These are phyloP conservation scores for Rubroboletus pulcherrimus DNA, from an alignment of 768 basidiomycete genomes.

Conservation along the genomic window DNA sequence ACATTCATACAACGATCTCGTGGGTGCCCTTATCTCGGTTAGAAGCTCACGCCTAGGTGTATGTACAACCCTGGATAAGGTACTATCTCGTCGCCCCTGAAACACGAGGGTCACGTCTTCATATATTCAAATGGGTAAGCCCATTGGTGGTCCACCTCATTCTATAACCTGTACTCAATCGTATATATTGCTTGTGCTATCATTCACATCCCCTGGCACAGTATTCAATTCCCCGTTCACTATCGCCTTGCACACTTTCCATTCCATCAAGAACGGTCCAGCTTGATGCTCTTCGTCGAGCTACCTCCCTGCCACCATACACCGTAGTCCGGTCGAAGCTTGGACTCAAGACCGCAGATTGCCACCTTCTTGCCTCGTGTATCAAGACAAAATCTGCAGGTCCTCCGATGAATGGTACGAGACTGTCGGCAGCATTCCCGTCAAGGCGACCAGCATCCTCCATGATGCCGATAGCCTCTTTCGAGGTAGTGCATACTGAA, in stretches of 20 bases:
- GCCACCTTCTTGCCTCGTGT: constrained; percentile 43
- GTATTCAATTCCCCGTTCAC: not conserved
- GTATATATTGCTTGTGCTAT: not conserved
- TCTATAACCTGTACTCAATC: not conserved
- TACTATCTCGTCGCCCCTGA: constrained; percentile 7
- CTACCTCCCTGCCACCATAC: constrained; percentile 14
- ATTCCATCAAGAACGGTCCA: constrained; percentile 19
- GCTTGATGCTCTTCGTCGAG: constrained; percentile 12
- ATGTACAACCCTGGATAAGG: not conserved
- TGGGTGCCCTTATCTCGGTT: constrained; percentile 7
- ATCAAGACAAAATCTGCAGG: constrained; percentile 58
- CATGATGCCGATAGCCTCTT: constrained; percentile 41
- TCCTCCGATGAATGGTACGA: constrained; percentile 40
- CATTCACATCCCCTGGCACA: not conserved
- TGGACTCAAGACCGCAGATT: constrained; percentile 49
- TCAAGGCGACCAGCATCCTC: constrained; percentile 6
- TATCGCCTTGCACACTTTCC: not conserved
- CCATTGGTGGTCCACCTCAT: not conserved
- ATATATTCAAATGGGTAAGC: not conserved
- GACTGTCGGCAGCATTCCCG: constrained; percentile 4
- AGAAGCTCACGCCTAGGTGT: not conserved
- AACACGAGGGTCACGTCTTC: not conserved
- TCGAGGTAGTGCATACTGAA: constrained; percentile 51
- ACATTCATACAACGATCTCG: not conserved
- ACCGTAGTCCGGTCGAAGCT: constrained; percentile 25